A percentile compares a stretch with the other conserved stretches of the same genome.
Evolutionary conservation across 2,329 filamentous ascomycete genomes (phyloP).

Genomic region (Ramichloridium luteum): DNA sequence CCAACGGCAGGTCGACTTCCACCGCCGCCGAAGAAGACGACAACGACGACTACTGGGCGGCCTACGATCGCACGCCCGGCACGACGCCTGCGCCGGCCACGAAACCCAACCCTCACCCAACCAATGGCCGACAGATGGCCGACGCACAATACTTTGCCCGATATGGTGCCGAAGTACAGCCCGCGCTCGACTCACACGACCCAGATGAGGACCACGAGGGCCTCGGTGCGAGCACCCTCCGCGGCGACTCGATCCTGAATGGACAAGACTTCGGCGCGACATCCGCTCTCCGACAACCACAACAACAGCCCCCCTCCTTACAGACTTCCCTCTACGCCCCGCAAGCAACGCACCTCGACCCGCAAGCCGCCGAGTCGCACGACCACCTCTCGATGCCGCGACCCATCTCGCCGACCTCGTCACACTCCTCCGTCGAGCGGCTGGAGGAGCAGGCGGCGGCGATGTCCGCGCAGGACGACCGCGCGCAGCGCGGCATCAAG

Average conservation of each 20-base stretch:
- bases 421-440: slow-evolving; percentile 40
- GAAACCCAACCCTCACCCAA: slow-evolving; percentile 46
- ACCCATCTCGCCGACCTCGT: slow-evolving; percentile 35
- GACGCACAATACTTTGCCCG: slow-evolving; percentile 66
- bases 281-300: slow-evolving; percentile 7
- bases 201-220: slow-evolving; percentile 54
- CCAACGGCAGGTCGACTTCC: slow-evolving; percentile 9
- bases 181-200: slow-evolving; percentile 68
- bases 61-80: slow-evolving; percentile 60
- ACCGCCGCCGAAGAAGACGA: slow-evolving; percentile 50
- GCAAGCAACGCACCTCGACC: slow-evolving; percentile 3
- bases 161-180: slow-evolving; percentile 63
- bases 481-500: slow-evolving; percentile 60
- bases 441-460: slow-evolving; percentile 35
- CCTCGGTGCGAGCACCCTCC: slow-evolving; percentile 39
- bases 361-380: slow-evolving; percentile 7
- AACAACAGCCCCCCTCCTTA: slow-evolving; percentile 1
- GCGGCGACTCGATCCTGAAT: slow-evolving; percentile 36
- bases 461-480: slow-evolving; percentile 29
- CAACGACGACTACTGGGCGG: slow-evolving; percentile 60
- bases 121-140: slow-evolving; percentile 20
- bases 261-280: slow-evolving; percentile 2
- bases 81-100: slow-evolving; percentile 50
- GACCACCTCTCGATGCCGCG: slow-evolving; percentile 30
- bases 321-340: not conserved